phyloP scores from a whole-genome alignment of 2,329 filamentous ascomycete genomes.

The Botrytis aclada region DNA sequence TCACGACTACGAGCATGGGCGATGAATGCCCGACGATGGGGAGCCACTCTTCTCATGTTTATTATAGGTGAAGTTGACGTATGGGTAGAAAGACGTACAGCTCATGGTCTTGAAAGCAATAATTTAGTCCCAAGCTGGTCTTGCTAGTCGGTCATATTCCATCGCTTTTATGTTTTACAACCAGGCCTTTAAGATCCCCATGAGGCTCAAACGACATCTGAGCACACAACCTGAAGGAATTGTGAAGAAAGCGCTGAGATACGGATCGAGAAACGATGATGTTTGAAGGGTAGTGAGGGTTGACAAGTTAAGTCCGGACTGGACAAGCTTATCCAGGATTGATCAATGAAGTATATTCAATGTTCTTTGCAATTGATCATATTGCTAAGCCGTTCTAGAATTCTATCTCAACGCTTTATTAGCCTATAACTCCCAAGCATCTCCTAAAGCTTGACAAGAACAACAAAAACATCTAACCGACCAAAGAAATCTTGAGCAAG shows the following conservation, averaged over 20 bases:
- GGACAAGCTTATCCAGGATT: background rate
- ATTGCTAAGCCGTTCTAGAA: background rate
- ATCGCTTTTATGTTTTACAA: background rate
- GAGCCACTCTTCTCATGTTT: conserved; percentile 70
- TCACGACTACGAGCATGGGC: conserved; percentile 76
- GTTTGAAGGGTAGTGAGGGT: background rate
- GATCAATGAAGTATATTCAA: background rate
- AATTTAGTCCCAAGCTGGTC: conserved; percentile 84
- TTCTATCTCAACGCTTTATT: background rate
- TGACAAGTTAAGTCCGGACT: background rate
- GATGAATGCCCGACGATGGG: conserved; percentile 82
- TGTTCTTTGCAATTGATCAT: background rate
- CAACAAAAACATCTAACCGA: background rate
- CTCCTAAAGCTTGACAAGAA: background rate
- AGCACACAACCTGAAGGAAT: background rate
- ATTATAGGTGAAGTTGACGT: conserved; percentile 71
- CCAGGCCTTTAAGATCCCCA: background rate
- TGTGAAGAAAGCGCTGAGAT: background rate
- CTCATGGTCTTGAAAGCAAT: conserved; percentile 80
- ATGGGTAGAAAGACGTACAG: conserved; percentile 76
- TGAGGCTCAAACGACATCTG: background rate
- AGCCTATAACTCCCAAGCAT: background rate
- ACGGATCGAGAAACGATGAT: background rate
- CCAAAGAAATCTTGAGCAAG: background rate
- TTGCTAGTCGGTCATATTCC: background rate